Percentiles rank a stretch among this genome's conserved stretches.
phyloP scores from a whole-genome alignment of 2,329 filamentous ascomycete genomes.

The Fusarium sp. region DNA sequence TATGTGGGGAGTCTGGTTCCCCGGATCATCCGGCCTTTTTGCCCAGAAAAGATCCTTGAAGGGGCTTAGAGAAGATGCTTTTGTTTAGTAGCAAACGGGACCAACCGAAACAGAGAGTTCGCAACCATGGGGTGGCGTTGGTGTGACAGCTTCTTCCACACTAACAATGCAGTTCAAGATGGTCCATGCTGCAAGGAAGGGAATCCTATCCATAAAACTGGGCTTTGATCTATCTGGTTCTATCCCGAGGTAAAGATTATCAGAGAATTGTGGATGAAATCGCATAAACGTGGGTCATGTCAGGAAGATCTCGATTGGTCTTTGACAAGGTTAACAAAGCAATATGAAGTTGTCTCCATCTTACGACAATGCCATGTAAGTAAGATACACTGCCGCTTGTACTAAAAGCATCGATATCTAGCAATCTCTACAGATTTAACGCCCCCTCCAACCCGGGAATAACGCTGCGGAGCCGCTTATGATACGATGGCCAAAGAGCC shows the following conservation, averaged over 20 bases:
- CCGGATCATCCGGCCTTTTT: conserved; percentile 19
- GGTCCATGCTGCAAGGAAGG: not conserved
- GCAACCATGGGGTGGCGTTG: not conserved
- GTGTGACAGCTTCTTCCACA: not conserved
- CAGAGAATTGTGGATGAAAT: too few relatives aligned
- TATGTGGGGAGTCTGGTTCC: not conserved
- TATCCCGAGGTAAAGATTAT: too few relatives aligned
- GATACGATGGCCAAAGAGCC: conserved; percentile 13
- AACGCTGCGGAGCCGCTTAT: conserved; percentile 30
- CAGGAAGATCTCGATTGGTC: too few relatives aligned
- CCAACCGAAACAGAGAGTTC: conserved; percentile 6
- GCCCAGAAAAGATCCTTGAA: conserved; percentile 13
- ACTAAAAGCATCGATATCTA: too few relatives aligned
- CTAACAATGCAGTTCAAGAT: not conserved
- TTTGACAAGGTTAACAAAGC: too few relatives aligned
- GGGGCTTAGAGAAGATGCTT: not conserved
- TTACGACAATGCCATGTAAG: too few relatives aligned
- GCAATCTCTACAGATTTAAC: not conserved
- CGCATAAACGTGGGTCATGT: too few relatives aligned
- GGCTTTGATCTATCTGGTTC: too few relatives aligned
- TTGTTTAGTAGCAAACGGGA: conserved; percentile 7
- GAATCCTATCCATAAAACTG: too few relatives aligned
- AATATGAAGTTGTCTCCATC: too few relatives aligned
- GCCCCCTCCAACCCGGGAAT: conserved; percentile 21
- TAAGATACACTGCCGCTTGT: too few relatives aligned